A percentile compares a stretch with the other conserved stretches of the same genome.
phyloP scores from a whole-genome alignment of 768 basidiomycete species.

The Mycena maculata region DNA sequence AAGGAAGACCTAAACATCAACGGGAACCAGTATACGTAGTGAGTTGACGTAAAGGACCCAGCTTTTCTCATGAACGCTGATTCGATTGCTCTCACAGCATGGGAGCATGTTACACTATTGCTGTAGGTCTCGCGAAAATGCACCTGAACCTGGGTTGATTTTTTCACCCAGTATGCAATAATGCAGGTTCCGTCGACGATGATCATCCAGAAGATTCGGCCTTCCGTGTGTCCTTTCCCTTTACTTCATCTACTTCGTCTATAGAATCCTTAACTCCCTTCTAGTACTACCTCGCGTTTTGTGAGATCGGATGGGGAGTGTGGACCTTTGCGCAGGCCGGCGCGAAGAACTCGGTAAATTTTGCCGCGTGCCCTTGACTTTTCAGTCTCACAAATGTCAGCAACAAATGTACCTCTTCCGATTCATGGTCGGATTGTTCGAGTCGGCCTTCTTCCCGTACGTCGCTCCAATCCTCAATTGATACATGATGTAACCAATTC shows the following conservation, averaged over 20 bases:
- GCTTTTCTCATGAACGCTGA: neutral
- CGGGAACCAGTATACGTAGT: constrained; percentile 41
- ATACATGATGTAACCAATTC: neutral
- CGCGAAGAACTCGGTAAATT: constrained; percentile 32
- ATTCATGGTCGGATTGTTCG: constrained; percentile 40
- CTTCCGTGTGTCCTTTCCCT: constrained; percentile 27
- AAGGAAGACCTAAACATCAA: constrained; percentile 40
- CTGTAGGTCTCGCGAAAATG: constrained; percentile 21
- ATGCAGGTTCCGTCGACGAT: constrained; percentile 40
- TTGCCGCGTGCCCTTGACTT: neutral
- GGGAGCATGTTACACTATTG: constrained; percentile 42
- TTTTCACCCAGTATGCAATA: constrained; percentile 28
- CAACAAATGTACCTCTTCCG: constrained; percentile 42
- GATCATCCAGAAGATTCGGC: constrained; percentile 39
- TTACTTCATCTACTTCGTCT: neutral
- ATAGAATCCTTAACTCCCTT: neutral
- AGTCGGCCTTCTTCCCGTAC: constrained; percentile 40
- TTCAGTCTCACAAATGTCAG: neutral
- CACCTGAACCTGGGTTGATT: neutral
- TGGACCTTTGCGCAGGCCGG: constrained; percentile 43
- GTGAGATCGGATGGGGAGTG: constrained; percentile 41
- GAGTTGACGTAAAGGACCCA: neutral
- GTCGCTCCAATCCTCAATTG: neutral
- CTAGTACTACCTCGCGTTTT: constrained; percentile 36
- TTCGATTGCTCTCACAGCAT: constrained; percentile 16